Evolutionary conservation across 768 basidiomycete genomes (phyloP).

Genomic region (Myochromella boudieri): DNA sequence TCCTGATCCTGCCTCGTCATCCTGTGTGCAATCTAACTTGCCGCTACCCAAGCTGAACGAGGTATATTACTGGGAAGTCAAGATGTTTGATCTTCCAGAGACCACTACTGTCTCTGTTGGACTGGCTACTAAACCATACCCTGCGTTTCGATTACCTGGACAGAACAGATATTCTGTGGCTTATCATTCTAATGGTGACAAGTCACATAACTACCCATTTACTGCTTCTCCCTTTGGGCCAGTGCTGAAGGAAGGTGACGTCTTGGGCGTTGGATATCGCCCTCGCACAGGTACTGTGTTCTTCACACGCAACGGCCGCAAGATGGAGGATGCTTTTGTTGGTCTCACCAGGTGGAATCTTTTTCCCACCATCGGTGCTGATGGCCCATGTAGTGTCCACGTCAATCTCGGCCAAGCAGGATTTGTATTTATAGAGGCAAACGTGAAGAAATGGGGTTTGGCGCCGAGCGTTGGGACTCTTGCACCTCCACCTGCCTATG

Average conservation of each 20-base stretch:
- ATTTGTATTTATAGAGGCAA: constrained; percentile 99
- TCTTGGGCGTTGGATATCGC: constrained; percentile 93
- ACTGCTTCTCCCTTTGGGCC: constrained; percentile 83
- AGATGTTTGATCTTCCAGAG: constrained; percentile 95
- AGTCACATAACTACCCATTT: constrained; percentile 97
- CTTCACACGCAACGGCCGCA: constrained; percentile 96
- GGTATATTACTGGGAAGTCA: constrained; percentile 99
- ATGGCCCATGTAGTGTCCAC: constrained; percentile 94
- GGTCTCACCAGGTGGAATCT: constrained; percentile 90
- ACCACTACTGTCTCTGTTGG: constrained; percentile 90
- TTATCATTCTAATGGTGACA: constrained; percentile 96
- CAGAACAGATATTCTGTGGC: constrained; percentile 85
- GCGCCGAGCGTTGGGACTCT: constrained; percentile 97
- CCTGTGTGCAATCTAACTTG: constrained; percentile 94
- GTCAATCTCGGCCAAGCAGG: constrained; percentile 98
- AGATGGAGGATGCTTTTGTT: constrained; percentile 93
- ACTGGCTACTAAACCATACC: constrained; percentile 95
- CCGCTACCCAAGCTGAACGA: constrained; percentile 97
- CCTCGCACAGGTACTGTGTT: constrained; percentile 98
- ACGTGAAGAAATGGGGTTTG: constrained; percentile 99
- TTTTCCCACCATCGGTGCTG: constrained; percentile 96
- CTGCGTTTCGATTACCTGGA: constrained; percentile 90
- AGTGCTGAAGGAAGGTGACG: constrained; percentile 87
- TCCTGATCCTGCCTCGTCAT: constrained; percentile 91
- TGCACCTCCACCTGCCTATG: constrained; percentile 97